Percentiles rank a stretch among this genome's conserved stretches.
Conservation (phyloP, 768 basidiomycete genomes). For the Mrakia frigida region DNA sequence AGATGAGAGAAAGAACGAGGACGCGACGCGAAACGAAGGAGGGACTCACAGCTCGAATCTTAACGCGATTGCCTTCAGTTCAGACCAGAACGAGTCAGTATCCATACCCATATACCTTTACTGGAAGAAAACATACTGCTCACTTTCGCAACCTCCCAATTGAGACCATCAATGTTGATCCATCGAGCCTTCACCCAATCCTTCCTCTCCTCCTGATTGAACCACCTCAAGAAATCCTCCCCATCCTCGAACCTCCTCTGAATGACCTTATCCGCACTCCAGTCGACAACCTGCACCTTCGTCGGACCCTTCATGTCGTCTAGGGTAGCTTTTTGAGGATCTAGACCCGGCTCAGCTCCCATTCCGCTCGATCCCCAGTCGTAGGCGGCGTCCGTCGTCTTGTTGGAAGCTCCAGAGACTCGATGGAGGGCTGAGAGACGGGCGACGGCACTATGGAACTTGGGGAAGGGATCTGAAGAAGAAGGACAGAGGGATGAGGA, state of each 20-base stretch:
- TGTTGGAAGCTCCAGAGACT: background rate
- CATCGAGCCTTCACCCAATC: slow-evolving; percentile 24
- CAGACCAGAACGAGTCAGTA: background rate
- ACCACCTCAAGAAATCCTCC: slow-evolving; percentile 23
- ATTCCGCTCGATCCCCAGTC: background rate
- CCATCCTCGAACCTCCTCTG: slow-evolving; percentile 16
- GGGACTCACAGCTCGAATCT: slow-evolving; percentile 10
- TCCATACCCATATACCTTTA: too few species aligned
- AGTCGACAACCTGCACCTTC: slow-evolving; percentile 24
- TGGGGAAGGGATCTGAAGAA: background rate
- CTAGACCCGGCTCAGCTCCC: slow-evolving; percentile 22
- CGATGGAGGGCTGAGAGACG: background rate
- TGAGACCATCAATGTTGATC: slow-evolving; percentile 28
- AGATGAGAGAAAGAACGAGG: too few species aligned
- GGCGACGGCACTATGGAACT: background rate
- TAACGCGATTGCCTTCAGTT: background rate
- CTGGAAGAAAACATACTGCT: background rate
- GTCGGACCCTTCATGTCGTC: background rate
- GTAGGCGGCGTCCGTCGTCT: background rate
- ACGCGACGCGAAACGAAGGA: too few species aligned
- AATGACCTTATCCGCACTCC: slow-evolving; percentile 13
- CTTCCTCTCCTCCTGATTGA: background rate
- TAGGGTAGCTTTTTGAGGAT: slow-evolving; percentile 9
- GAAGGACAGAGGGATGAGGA: background rate
- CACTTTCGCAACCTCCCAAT: slow-evolving; percentile 30